These are phyloP conservation scores for Erodium maritimum DNA, from an alignment of 345 rosid genomes.

Conservation along the genomic window DNA sequence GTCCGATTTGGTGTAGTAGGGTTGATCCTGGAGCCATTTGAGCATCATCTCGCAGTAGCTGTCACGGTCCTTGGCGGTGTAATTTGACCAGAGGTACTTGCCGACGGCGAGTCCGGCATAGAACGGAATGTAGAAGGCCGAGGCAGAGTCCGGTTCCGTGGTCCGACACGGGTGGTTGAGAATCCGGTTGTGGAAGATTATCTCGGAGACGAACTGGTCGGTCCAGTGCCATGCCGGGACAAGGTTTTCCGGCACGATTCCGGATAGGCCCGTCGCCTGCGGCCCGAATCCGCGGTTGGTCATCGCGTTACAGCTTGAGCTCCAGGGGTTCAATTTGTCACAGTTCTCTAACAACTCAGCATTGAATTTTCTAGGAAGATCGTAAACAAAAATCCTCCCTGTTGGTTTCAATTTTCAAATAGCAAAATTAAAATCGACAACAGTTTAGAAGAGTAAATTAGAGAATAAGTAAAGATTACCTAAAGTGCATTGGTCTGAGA, in stretches of 20 bases:
- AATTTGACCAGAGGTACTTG: constrained; percentile 53
- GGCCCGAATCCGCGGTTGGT: constrained; percentile 64
- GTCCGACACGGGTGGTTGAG: constrained; percentile 69
- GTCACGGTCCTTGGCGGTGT: constrained; percentile 58
- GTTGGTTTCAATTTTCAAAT: not conserved
- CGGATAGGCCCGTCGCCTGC: constrained; percentile 35
- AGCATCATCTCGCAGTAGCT: constrained; percentile 54
- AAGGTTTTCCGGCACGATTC: constrained; percentile 43
- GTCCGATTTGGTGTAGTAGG: constrained; percentile 44
- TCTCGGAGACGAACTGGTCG: constrained; percentile 72
- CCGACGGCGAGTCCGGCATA: constrained; percentile 95
- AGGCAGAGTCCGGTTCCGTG: constrained; percentile 46
- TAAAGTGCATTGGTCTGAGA: constrained; percentile 28
- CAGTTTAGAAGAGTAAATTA: not conserved
- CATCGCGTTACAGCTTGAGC: constrained; percentile 69
- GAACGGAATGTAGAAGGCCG: constrained; percentile 82
- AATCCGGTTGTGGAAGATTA: constrained; percentile 73
- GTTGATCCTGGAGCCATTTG: constrained; percentile 57
- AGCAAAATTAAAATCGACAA: not conserved
- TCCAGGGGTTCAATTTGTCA: constrained; percentile 74
- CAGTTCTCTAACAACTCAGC: constrained; percentile 48
- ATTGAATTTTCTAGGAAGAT: constrained; percentile 61
- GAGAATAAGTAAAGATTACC: constrained; percentile 18
- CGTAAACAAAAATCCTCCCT: constrained; percentile 55
- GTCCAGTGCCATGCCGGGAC: constrained; percentile 91